Evolutionary conservation across 1,139 yeast genomes (phyloP), one percentile per base, ranked within the genome.

Genomic region (Saccharomyces hybrid): DNA sequence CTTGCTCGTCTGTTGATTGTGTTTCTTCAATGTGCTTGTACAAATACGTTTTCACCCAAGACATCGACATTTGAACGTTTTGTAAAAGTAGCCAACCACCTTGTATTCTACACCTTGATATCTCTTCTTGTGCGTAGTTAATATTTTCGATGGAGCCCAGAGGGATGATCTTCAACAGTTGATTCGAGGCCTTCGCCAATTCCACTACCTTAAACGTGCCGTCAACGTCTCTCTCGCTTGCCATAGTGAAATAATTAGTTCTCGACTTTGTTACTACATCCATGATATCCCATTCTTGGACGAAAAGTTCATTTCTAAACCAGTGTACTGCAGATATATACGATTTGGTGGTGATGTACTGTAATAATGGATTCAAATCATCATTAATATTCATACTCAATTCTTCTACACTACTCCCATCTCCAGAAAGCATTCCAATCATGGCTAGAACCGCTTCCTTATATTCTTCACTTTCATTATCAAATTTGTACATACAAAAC

Each of bases 81-180:
- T 90, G 96, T 49, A 90, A 70, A 41, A 89, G 63, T 0, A 90
- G 68, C 96, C 96, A 89, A 2, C 70, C 63, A 0, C 87, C 88
- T 3, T 67, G 68, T 27, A 68, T 70, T 0, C 77, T 65, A 0
- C 81, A 80, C 9, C 64, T 67, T 2, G 70, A 68, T n/a, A 90
- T 69, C 19, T 81, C 81, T 50, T 73, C 71, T 46, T 78, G 80
- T 0, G 91, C 95, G 48, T 74, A 71, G 8, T 73, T 77, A 4
- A 76, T 69, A 14, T 89, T 86, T 68, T 89, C 96, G 32, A 70
- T 70, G 0, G 96, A 82, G 0, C 97, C 97, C 80, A 90, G 77
- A 0, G 97, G 82, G 34, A 88, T 77, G 1, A 80, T 71, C 0
- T 68, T 65, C 47, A 82, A 67, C 6, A 68, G 64, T 11, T 62